Conservation (phyloP, 2,329 filamentous ascomycete genomes). For the Trichoderma polysporum region DNA sequence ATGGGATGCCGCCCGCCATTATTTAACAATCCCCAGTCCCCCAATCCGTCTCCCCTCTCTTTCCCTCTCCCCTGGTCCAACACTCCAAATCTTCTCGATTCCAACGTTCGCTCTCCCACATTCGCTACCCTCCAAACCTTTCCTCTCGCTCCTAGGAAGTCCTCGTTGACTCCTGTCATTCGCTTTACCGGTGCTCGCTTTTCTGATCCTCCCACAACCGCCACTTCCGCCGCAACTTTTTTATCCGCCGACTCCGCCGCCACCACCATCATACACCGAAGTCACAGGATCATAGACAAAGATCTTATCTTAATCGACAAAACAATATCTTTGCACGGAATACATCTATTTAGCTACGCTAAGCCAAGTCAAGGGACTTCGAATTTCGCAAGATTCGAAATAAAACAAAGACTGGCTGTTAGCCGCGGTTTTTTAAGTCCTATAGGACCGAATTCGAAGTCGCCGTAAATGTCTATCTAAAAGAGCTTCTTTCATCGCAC, state of each 20-base stretch:
- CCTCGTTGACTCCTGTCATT: slow-evolving; percentile 75
- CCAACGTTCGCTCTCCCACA: slow-evolving; percentile 37
- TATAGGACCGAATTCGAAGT: not conserved
- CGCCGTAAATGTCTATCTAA: slow-evolving; percentile 20
- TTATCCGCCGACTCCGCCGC: slow-evolving; percentile 15
- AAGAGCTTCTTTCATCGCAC: slow-evolving; percentile 28
- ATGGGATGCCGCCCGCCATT: slow-evolving; percentile 21
- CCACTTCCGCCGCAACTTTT: slow-evolving; percentile 21
- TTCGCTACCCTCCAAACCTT: slow-evolving; percentile 43
- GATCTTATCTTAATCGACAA: not conserved
- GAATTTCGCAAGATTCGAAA: slow-evolving; percentile 10
- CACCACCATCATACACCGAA: not conserved
- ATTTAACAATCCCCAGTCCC: slow-evolving; percentile 33
- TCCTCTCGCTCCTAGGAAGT: slow-evolving; percentile 58
- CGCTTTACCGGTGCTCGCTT: slow-evolving; percentile 60
- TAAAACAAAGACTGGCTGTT: not conserved
- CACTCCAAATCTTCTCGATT: slow-evolving; percentile 28
- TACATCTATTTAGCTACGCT: not conserved
- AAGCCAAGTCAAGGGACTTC: not conserved
- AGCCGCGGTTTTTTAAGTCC: not conserved
- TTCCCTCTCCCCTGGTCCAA: slow-evolving; percentile 31
- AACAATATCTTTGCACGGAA: not conserved
- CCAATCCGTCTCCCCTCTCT: slow-evolving; percentile 20
- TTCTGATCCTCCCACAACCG: slow-evolving; percentile 45
- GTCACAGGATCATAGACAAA: not conserved